These are phyloP conservation scores for Mycena indigotica DNA, from an alignment of 768 basidiomycete genomes.

Conservation along the genomic window DNA sequence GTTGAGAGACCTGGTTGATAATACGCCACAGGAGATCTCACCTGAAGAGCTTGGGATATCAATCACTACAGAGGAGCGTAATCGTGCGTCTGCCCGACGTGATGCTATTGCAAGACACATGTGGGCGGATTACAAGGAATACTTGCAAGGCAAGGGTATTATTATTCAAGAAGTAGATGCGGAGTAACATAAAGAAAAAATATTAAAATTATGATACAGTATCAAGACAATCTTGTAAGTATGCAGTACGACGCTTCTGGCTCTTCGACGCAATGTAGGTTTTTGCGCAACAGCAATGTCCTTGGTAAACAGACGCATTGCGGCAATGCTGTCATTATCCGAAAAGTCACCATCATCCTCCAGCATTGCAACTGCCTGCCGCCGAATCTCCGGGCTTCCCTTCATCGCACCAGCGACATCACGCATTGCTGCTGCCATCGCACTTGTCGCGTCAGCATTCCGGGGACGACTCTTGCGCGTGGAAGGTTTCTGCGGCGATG, in stretches of 20 bases:
- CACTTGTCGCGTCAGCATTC: conserved; percentile 5
- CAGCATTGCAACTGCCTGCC: conserved; percentile 2
- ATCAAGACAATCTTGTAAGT: neutral
- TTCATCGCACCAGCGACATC: neutral
- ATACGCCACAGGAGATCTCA: neutral
- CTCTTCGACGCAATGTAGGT: conserved; percentile 2
- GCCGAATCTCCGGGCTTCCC: conserved; percentile 6
- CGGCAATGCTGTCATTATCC: neutral
- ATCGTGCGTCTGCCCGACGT: neutral
- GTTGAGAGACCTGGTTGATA: neutral
- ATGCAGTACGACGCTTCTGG: conserved; percentile 3
- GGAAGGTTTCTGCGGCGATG: neutral
- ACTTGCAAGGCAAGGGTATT: neutral
- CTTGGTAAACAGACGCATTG: conserved; percentile 9
- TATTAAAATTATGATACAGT: neutral
- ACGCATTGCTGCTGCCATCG: conserved; percentile 6
- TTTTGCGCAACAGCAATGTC: conserved; percentile 7
- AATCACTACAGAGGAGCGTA: neutral
- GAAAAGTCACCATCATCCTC: conserved; percentile 15
- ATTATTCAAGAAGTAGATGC: neutral
- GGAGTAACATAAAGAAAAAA: neutral
- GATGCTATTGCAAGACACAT: conserved; percentile 9
- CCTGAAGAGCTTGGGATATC: conserved; percentile 3
- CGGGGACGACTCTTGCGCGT: neutral
- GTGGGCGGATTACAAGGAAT: conserved; percentile 10